Evolutionary conservation across 1,139 yeast species (phyloP).

Genomic region (Nakaseomyces kungkrabaensis): DNA sequence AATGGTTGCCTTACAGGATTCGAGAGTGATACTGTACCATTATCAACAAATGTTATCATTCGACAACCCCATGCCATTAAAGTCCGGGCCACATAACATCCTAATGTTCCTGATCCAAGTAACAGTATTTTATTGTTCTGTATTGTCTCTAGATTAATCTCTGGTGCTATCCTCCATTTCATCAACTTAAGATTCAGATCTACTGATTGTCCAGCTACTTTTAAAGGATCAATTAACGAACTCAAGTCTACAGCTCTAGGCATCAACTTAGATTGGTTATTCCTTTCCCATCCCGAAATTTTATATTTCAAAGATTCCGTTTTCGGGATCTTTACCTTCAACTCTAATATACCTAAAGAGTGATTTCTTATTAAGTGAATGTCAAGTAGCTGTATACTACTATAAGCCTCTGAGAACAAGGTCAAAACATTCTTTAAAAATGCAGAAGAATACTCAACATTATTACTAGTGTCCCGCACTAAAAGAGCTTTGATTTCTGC

Average conservation of each 20-base stretch:
- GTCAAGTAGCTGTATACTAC: slow-evolving; percentile 33
- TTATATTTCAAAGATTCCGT: slow-evolving; percentile 25
- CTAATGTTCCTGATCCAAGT: slow-evolving; percentile 95
- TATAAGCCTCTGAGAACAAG: slow-evolving; percentile 35
- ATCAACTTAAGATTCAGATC: slow-evolving; percentile 81
- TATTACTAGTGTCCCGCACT: slow-evolving; percentile 53
- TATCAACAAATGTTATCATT: slow-evolving; percentile 78
- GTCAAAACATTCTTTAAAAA: slow-evolving; percentile 58
- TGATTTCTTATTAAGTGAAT: slow-evolving; percentile 34
- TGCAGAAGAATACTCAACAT: slow-evolving; percentile 43
- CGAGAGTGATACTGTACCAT: slow-evolving; percentile 77
- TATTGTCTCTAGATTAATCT: slow-evolving; percentile 56
- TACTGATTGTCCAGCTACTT: slow-evolving; percentile 82
- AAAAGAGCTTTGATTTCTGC: slow-evolving; percentile 32
- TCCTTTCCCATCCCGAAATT: slow-evolving; percentile 85
- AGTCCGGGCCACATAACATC: slow-evolving; percentile 80
- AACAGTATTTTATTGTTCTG: slow-evolving; percentile 54
- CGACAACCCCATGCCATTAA: slow-evolving; percentile 91
- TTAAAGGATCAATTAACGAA: slow-evolving; percentile 64
- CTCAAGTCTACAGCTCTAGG: slow-evolving; percentile 82
- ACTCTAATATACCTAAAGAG: slow-evolving; percentile 16
- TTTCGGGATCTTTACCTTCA: background rate
- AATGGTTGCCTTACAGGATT: slow-evolving; percentile 94
- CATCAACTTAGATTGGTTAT: slow-evolving; percentile 56
- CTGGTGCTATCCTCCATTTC: slow-evolving; percentile 95